These are phyloP conservation scores for Hericium coralloides DNA, from an alignment of 768 basidiomycete genomes.

Conservation along the genomic window DNA sequence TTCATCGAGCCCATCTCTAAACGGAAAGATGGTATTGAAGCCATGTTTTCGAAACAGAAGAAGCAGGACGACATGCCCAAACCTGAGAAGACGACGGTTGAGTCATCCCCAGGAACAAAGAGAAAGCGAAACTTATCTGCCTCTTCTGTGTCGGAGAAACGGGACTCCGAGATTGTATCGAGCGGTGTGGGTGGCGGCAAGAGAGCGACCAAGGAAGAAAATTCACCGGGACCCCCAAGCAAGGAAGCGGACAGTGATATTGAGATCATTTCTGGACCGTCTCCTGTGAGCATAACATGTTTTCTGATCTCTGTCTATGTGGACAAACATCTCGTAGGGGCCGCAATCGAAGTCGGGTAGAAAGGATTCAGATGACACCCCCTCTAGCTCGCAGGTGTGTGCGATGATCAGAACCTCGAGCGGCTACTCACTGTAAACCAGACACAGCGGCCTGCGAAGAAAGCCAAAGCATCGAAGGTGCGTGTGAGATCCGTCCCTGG, in stretches of 20 bases:
- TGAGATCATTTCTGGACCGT: conserved; percentile 3
- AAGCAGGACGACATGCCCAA: background rate
- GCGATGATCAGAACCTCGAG: no score
- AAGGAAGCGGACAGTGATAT: conserved; percentile 5
- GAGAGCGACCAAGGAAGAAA: no score
- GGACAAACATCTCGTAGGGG: no score
- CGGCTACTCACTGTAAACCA: background rate
- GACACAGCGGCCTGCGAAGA: background rate
- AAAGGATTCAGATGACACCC: background rate
- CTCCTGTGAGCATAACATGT: background rate
- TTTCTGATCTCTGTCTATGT: background rate
- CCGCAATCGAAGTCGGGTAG: background rate
- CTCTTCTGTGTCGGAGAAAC: background rate
- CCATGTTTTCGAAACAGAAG: conserved; percentile 68
- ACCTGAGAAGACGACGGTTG: background rate
- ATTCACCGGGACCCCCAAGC: background rate
- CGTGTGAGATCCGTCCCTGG: background rate
- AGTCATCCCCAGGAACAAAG: background rate
- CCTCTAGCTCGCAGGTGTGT: background rate
- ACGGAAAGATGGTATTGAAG: conserved; percentile 80
- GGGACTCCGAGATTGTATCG: background rate
- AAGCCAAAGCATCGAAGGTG: background rate
- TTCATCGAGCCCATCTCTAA: conserved; percentile 75
- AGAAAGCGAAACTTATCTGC: background rate
- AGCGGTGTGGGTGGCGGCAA: background rate